Evolutionary conservation across 169 alveolate species (phyloP), one percentile per base, ranked within the genome.

Genomic region (Eimeria acervulina): DNA sequence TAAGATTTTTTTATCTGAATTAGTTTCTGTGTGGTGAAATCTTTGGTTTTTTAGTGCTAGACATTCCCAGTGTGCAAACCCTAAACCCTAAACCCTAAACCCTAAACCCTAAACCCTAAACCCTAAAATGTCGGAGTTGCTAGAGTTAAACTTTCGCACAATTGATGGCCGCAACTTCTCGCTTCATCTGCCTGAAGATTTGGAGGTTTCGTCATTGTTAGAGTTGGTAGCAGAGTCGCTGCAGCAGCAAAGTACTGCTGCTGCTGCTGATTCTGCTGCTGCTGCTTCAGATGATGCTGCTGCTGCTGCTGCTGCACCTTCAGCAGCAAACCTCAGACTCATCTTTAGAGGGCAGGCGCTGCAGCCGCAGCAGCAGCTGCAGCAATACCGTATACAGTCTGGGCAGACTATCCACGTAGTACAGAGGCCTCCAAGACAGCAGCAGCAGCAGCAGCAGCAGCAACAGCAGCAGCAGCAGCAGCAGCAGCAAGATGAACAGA

Each of bases 371-470:
- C 38, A 36, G 55, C 70, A 74, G 40, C 95, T 89, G 66, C 87
- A 89, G 95, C 44, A 55, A 51, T 89, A 40, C 87, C 68, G 55
- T 44, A 76, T 70, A 17, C 66, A 68, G 70, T 31, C 87, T 0
- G 95, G 87, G 55, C 95, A 89, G 21, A 89, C 95, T 2, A 44
- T 89, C n/a, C 95, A 89, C 52, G 95, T 89, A 23, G 95, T 89
- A 42, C 88, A 38, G 88, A 15, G 91, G 42, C 91, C 44, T 51
- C 59, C 59, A 51, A 10, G 15, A 23, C 72, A 28, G 40, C 81
- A 70, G 44, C 44, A 70, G 81, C 81, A 70, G 81, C 81, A 28
- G 81, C 81, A 17, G 44, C 81, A 70, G 81, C 21, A 8, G 81
- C 81, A 70, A 2, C 81, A 70, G 81, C 81, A 70, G 44, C 81